phyloP scores from a whole-genome alignment of 2,329 filamentous ascomycete species.

The Cylindrodendrum hubeiense region DNA sequence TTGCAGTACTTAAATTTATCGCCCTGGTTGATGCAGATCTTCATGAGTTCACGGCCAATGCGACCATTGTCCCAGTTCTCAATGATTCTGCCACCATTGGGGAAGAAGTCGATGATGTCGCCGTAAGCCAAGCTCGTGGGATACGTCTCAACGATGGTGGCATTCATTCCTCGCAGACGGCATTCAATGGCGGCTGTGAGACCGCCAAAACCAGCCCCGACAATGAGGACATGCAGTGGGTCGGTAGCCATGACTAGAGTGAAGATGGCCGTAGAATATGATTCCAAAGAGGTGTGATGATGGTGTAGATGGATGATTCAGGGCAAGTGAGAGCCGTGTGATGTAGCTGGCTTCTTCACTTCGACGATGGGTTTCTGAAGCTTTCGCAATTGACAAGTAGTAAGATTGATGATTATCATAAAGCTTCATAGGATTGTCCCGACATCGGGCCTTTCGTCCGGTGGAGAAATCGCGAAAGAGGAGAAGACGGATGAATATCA shows the following conservation, averaged over 20 bases:
- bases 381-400: neutral
- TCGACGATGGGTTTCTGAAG: neutral
- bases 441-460: neutral
- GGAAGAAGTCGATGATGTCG: conserved; percentile 27
- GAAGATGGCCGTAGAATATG: neutral
- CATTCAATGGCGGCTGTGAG: conserved; percentile 71
- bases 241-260: neutral
- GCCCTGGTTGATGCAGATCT: neutral
- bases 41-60: neutral
- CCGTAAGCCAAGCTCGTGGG: conserved; percentile 29
- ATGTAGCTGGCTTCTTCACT: neutral
- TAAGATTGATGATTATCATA: neutral
- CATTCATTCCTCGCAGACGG: conserved; percentile 65
- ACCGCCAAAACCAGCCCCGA: conserved; percentile 65
- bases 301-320: neutral
- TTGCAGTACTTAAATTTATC: neutral
- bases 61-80: conserved; percentile 1
- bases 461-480: neutral
- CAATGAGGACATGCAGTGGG: conserved; percentile 2
- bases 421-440: neutral
- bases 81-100: conserved; percentile 6
- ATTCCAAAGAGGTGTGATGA: neutral
- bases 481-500: neutral
- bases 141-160: conserved; percentile 59
- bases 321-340: neutral